Evolutionary conservation across 2,329 filamentous ascomycete species (phyloP).

Genomic region (Alternaria brassicae): DNA sequence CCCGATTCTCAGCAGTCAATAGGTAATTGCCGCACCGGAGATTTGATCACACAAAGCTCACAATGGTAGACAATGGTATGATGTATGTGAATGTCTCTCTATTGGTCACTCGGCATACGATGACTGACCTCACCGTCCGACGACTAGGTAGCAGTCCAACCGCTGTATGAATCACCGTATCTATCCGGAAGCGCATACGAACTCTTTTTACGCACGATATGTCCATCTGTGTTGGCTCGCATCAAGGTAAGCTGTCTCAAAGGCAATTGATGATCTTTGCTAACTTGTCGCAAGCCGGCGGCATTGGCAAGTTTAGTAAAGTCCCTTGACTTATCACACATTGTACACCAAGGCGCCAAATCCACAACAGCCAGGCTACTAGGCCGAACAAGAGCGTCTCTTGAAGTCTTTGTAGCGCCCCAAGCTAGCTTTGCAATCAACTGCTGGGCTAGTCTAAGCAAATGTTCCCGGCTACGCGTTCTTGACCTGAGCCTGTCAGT

Average conservation of each 20-base stretch:
- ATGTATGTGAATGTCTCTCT: conserved; percentile 36
- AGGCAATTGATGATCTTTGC: background rate
- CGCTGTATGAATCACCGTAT: conserved; percentile 61
- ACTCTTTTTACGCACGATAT: conserved; percentile 62
- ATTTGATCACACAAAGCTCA: conserved; percentile 4
- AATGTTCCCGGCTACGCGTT: conserved; percentile 58
- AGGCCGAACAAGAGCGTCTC: conserved; percentile 59
- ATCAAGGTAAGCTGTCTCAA: conserved; percentile 38
- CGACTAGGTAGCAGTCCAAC: conserved; percentile 48
- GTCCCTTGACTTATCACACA: conserved; percentile 59
- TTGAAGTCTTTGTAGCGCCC: conserved; percentile 65
- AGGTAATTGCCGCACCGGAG: conserved; percentile 24
- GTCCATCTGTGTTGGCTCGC: conserved; percentile 59
- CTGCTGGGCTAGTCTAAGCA: conserved; percentile 63
- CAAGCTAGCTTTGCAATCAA: conserved; percentile 65
- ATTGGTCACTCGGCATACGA: background rate
- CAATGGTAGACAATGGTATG: conserved; percentile 61
- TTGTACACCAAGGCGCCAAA: conserved; percentile 67
- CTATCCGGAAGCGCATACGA: conserved; percentile 62
- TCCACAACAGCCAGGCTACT: conserved; percentile 65
- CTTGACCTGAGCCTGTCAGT: conserved; percentile 59
- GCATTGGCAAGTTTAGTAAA: conserved; percentile 60
- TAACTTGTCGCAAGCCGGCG: conserved; percentile 45
- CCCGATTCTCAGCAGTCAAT: conserved; percentile 58
- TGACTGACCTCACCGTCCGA: background rate